A percentile compares a stretch with the other conserved stretches of the same genome.
Evolutionary conservation across 352 stramenopile genomes (phyloP).

Genomic region (Globisporangium lucens): DNA sequence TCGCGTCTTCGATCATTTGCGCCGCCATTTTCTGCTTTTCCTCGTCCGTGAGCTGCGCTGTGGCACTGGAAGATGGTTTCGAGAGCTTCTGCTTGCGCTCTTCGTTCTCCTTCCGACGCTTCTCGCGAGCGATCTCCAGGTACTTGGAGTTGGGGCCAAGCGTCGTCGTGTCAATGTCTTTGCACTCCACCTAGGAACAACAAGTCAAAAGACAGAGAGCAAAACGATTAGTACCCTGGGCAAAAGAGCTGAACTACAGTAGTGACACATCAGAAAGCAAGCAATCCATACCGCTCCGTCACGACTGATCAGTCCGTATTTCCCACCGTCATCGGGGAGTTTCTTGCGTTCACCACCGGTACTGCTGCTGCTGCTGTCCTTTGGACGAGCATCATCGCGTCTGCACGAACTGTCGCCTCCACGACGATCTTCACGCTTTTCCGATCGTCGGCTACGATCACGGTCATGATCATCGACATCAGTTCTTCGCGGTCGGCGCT

Average conservation of each 20-base stretch:
- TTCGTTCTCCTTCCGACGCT: constrained; percentile 63
- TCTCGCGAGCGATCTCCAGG: constrained; percentile 65
- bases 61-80: constrained; percentile 28
- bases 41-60: constrained; percentile 39
- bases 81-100: constrained; percentile 61
- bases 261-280: neutral
- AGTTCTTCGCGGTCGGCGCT: neutral
- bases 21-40: constrained; percentile 56
- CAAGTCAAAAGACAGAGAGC: neutral
- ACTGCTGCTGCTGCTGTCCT: neutral
- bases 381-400: neutral
- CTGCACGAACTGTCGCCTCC: neutral
- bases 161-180: constrained; percentile 71
- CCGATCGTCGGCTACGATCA: neutral
- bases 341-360: constrained; percentile 16
- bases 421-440: neutral
- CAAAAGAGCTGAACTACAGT: neutral
- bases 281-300: constrained; percentile 40
- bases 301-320: constrained; percentile 66
- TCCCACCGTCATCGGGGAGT: constrained; percentile 28
- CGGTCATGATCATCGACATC: neutral
- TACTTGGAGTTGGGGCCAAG: constrained; percentile 80
- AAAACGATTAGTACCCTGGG: neutral
- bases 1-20: constrained; percentile 76
- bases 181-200: constrained; percentile 45